Base-by-base conservation (phyloP, 768 basidiomycete species). In the Mycena latifolia region DNA sequence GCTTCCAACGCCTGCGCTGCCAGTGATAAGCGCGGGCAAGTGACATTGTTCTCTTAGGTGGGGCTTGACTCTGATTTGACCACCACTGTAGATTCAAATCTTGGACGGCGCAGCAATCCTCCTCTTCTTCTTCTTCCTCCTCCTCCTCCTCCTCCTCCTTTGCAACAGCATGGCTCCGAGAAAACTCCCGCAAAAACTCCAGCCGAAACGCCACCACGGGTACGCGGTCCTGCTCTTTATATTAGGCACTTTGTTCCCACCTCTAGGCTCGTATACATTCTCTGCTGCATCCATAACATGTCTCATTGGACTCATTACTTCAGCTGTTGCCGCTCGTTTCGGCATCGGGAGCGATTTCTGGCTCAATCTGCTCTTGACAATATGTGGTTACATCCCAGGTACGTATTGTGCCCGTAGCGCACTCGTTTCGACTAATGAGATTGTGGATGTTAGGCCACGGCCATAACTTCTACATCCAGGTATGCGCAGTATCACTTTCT, bases 381-480 rank as follows among this genome's bases (percentile, higher is more conserved):
- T 98, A 58, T 91, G 89, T 75, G 96, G 96, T 14, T 98, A 97
- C 76, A 92, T 95, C 71, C 94, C 93, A 57, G 93, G 93, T 92
- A 51, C 12, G 82, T 68, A 45, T 37, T 67, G 66, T 61, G 62
- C 29, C 48, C 63, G 58, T 69, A 46, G 24, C 66, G 35, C 17
- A 12, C 4, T 33, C 22, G 41, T 61, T 18, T 41, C 55, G 45
- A 56, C 27, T 52, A 22, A 61, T 65, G 24, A 52, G 55, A 47
- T 41, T 65, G 47, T 14, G 41, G 47, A 71, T 69, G 55, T 75
- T 35, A 90, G 94, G 94, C 24, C 96, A 98, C 76, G 89, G 80
- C 58, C 96, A 98, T 80, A 98, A 97, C 71, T 95, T 95, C 76
- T 95, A 95, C 81, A 93, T 95, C 64, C 93, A 94, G 85, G 92